A percentile compares a stretch with the other conserved stretches of the same genome.
Evolutionary conservation across 2,329 filamentous ascomycete species (phyloP).

Genomic region (Tothia fuscella): DNA sequence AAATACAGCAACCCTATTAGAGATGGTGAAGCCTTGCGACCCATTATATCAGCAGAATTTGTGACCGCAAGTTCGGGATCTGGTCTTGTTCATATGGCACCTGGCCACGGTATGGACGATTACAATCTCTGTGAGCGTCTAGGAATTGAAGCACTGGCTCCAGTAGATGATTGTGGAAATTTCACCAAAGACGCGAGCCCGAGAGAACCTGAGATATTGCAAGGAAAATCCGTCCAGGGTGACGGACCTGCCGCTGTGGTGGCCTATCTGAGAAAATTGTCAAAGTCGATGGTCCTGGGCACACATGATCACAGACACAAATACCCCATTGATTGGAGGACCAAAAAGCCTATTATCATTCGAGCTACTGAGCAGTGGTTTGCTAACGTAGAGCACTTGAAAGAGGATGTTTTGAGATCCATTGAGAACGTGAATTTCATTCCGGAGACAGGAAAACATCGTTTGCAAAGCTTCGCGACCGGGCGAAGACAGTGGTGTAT

Average conservation of each 20-base stretch:
- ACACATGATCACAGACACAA: constrained; percentile 71
- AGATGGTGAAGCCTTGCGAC: constrained; percentile 36
- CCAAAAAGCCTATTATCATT: constrained; percentile 82
- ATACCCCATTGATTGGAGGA: constrained; percentile 96
- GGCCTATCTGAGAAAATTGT: too few species aligned
- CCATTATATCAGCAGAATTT: constrained; percentile 74
- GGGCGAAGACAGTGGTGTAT: constrained; percentile 96
- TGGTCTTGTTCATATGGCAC: constrained; percentile 87
- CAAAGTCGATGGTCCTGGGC: constrained; percentile 57
- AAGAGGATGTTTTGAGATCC: constrained; percentile 56
- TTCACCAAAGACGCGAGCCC: constrained; percentile 76
- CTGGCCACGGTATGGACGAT: constrained; percentile 93
- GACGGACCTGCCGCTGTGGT: constrained; percentile 60
- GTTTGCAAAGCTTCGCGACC: constrained; percentile 75
- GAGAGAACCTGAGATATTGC: constrained; percentile 49
- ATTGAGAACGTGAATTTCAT: constrained; percentile 66
- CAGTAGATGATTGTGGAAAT: constrained; percentile 67
- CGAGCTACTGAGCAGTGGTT: constrained; percentile 97
- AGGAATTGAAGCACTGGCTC: constrained; percentile 59
- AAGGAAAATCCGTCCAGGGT: constrained; percentile 58
- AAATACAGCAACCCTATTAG: constrained; percentile 1
- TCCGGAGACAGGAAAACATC: constrained; percentile 58
- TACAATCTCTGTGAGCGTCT: constrained; percentile 67
- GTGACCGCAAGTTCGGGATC: constrained; percentile 85
- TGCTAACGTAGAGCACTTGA: constrained; percentile 77